phyloP scores from a whole-genome alignment of 768 basidiomycete species.

The Trametes coccinea region DNA sequence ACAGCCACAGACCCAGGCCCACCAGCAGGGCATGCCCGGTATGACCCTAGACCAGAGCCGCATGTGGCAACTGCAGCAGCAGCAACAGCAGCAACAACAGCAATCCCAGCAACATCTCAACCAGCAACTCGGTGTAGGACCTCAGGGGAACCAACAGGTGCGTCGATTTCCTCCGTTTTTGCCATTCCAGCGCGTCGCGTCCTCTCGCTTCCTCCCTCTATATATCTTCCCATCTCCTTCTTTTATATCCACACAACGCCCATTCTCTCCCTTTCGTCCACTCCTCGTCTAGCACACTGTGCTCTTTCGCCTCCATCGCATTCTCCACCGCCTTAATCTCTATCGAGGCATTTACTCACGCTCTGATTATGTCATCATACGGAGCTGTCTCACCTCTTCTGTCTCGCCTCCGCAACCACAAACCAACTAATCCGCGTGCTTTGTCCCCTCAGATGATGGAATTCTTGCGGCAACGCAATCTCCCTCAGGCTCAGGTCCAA shows the following conservation, averaged over 20 bases:
- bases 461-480: constrained; percentile 11
- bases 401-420: constrained; percentile 10
- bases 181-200: constrained; percentile 14
- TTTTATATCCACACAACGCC: neutral
- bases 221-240: neutral
- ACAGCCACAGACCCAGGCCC: constrained; percentile 41
- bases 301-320: constrained; percentile 13
- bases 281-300: neutral
- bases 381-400: constrained; percentile 21
- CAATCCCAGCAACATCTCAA: constrained; percentile 2
- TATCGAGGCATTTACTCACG: constrained; percentile 26
- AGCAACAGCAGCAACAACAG: constrained; percentile 21
- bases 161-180: constrained; percentile 11
- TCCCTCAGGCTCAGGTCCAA: constrained; percentile 3
- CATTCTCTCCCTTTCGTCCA: neutral
- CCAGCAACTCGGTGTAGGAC: constrained; percentile 2
- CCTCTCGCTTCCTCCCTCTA: constrained; percentile 10
- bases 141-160: constrained; percentile 21
- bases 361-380: constrained; percentile 34
- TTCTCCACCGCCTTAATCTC: constrained; percentile 26
- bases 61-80: constrained; percentile 54
- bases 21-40: constrained; percentile 40
- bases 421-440: constrained; percentile 6
- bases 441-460: constrained; percentile 20
- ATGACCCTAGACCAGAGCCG: constrained; percentile 52